phyloP scores from a whole-genome alignment of 306 rosid genomes.

The Inga leiocalycina region DNA sequence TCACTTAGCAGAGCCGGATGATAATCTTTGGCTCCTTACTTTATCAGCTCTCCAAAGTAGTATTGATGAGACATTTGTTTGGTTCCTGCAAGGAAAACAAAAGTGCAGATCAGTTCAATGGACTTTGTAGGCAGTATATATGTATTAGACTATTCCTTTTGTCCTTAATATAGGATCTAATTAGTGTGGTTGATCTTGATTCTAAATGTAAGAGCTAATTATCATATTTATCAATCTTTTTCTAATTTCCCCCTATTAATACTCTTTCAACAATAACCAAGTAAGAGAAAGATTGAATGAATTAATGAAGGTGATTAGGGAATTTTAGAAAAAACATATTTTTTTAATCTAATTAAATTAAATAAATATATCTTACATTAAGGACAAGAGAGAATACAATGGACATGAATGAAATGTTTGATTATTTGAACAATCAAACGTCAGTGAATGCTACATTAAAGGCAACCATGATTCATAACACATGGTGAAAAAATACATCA shows the following conservation, averaged over 20 bases:
- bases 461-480: neutral
- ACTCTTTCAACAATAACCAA: too few species aligned
- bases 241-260: too few species aligned
- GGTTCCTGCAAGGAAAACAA: conserved; percentile 54
- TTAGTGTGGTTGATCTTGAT: too few species aligned
- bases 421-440: neutral
- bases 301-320: neutral
- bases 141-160: too few species aligned
- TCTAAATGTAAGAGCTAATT: too few species aligned
- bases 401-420: neutral
- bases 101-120: conserved; percentile 20
- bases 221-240: too few species aligned
- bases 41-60: conserved; percentile 69
- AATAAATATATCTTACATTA: too few species aligned
- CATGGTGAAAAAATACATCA: neutral
- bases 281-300: neutral
- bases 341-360: too few species aligned
- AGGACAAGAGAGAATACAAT: neutral
- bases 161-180: too few species aligned
- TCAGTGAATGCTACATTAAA: neutral
- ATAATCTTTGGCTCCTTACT: conserved; percentile 90
- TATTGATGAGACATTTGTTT: conserved; percentile 79
- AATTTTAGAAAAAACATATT: neutral
- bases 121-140: too few species aligned
- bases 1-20: conserved; percentile 74